A percentile compares a stretch with the other conserved stretches of the same genome.
Evolutionary conservation across 768 basidiomycete species (phyloP).

Genomic region (Candolleomyces eurysporus): DNA sequence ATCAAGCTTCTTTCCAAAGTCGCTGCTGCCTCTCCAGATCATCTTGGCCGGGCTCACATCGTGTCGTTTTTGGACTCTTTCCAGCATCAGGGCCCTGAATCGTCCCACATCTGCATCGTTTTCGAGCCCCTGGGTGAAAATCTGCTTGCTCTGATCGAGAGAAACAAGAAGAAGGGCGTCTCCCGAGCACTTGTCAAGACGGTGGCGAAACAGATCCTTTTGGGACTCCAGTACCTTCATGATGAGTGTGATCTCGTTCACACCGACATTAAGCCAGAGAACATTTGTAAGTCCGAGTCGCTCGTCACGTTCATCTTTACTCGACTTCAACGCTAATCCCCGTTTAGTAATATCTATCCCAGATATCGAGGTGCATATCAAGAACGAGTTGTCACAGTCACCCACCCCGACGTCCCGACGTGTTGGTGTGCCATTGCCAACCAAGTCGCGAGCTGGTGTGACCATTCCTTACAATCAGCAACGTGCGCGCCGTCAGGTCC

Average conservation of each 20-base stretch:
- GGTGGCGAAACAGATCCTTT: constrained; percentile 82
- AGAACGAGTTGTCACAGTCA: constrained; percentile 62
- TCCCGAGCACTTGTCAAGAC: constrained; percentile 79
- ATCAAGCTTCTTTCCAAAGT: constrained; percentile 88
- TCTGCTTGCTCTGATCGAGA: constrained; percentile 68
- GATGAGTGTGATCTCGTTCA: constrained; percentile 92
- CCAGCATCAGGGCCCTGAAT: constrained; percentile 68
- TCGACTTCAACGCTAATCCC: constrained; percentile 15
- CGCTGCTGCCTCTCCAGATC: constrained; percentile 63
- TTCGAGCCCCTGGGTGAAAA: constrained; percentile 86
- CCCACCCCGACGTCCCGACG: constrained; percentile 75
- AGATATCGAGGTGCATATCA: constrained; percentile 74
- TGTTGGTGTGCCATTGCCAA: constrained; percentile 74
- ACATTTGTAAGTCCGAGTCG: constrained; percentile 67
- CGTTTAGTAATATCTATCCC: constrained; percentile 77
- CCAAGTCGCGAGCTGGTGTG: constrained; percentile 59
- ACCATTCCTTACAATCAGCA: constrained; percentile 56
- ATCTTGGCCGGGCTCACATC: constrained; percentile 77
- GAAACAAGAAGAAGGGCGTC: constrained; percentile 82
- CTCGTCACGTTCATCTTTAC: background rate
- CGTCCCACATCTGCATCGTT: constrained; percentile 84
- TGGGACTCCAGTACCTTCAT: constrained; percentile 89
- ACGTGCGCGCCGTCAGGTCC: constrained; percentile 60
- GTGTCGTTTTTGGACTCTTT: constrained; percentile 93
- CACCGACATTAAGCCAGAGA: constrained; percentile 94